A percentile compares a stretch with the other conserved stretches of the same genome.
These are phyloP conservation scores for Suillus variegatus DNA, from an alignment of 768 basidiomycete species.

Conservation along the genomic window DNA sequence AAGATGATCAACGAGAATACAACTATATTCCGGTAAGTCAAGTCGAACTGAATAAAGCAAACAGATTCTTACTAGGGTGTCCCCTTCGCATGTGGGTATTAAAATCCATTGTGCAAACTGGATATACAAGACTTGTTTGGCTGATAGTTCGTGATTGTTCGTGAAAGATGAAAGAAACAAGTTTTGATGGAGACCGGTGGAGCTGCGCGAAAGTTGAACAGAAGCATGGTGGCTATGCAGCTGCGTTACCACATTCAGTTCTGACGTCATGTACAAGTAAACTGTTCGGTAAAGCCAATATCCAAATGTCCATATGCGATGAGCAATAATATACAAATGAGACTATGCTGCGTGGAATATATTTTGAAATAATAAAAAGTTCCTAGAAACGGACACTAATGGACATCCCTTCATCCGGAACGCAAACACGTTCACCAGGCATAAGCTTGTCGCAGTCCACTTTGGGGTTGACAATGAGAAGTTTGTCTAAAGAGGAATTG, in stretches of 20 bases:
- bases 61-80: constrained; percentile 49
- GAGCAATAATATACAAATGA: constrained; percentile 23
- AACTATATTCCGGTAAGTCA: constrained; percentile 40
- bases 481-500: constrained; percentile 51
- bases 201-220: constrained; percentile 25
- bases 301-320: constrained; percentile 11
- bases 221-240: constrained; percentile 22
- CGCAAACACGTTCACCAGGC: constrained; percentile 59
- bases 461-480: constrained; percentile 53
- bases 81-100: constrained; percentile 49
- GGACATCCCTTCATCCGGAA: constrained; percentile 45
- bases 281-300: not conserved
- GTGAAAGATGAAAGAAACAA: constrained; percentile 20
- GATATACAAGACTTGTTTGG: constrained; percentile 10
- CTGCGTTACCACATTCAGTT: constrained; percentile 5
- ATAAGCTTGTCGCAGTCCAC: constrained; percentile 57
- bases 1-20: constrained; percentile 52
- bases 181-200: constrained; percentile 4
- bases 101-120: constrained; percentile 33
- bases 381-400: constrained; percentile 30
- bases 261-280: constrained; percentile 17
- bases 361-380: not conserved
- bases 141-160: constrained; percentile 19
- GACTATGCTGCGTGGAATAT: constrained; percentile 4
- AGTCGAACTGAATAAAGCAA: not conserved